Base-by-base conservation (phyloP, 371 early-diverging fungal species). In the Mucor saturninus region DNA sequence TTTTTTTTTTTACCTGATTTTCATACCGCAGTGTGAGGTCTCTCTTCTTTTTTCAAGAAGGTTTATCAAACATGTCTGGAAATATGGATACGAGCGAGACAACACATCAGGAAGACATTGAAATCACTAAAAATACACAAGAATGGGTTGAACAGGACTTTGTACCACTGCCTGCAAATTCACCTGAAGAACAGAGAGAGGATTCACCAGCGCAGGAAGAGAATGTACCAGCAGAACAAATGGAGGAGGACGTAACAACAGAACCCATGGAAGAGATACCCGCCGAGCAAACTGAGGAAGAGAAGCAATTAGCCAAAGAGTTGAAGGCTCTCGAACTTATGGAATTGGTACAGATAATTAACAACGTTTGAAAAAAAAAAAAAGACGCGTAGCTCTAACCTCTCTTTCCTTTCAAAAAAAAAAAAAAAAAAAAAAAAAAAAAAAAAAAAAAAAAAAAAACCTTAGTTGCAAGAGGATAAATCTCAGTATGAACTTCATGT, bases 401-500 rank as follows among this genome's bases (percentile, higher is more conserved):
- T 50, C 4, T 13, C 13, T 6, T 9, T 43, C 30, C 1, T 21
- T 21, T 21, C 1, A 21, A 21, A 21, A 21, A 21, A 21, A 21
- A 21, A 21, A 21, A 21, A n/a, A n/a, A n/a, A 49, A 42, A 42
- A 45, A 45, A 45, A 6, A 14, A 15, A 21, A 21, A 21, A n/a
- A n/a, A n/a, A n/a, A 49, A 42, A 42, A 45, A 45, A 45, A 6
- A 14, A 15, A 21, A 21, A 21, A 21, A 21, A 21, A 21, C 21
- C 21, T 6, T 59, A 77, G 83, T 55, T 73, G 9, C 56, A 46
- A 35, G 40, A 71, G 38, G 73, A 79, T 42, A 57, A 59, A n/a
- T 67, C 65, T 6, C 72, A 72, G 26, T 82, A 79, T 42, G 76
- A 82, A 10, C 15, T 71, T 10, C 76, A 79, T 37, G 59, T 73